Percentiles rank a stretch among this genome's conserved stretches.
Evolutionary conservation across 2,329 filamentous ascomycete genomes (phyloP).

Genomic region (Xylogone sp.): DNA sequence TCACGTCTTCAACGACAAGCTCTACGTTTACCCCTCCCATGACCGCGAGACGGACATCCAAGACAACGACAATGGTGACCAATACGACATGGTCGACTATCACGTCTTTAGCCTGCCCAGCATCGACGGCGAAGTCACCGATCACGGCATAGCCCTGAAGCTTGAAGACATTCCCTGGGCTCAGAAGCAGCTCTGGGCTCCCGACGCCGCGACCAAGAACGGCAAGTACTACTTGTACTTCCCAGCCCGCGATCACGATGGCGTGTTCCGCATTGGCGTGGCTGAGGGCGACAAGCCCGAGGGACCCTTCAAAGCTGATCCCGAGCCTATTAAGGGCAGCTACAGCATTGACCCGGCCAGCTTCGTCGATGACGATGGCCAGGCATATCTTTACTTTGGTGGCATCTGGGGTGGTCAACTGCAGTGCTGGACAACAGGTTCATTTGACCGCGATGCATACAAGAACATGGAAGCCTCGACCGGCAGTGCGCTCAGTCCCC

Average conservation of each 20-base stretch:
- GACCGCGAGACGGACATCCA: slow-evolving; percentile 70
- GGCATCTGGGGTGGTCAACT: slow-evolving; percentile 79
- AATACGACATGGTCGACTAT: slow-evolving; percentile 81
- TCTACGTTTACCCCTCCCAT: slow-evolving; percentile 81
- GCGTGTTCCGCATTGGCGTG: slow-evolving; percentile 72
- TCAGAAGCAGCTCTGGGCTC: slow-evolving; percentile 76
- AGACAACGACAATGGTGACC: slow-evolving; percentile 81
- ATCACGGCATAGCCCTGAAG: slow-evolving; percentile 68
- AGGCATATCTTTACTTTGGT: slow-evolving; percentile 70
- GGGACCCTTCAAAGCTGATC: slow-evolving; percentile 66
- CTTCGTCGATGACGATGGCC: slow-evolving; percentile 69
- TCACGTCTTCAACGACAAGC: slow-evolving; percentile 70
- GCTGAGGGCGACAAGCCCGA: slow-evolving; percentile 60
- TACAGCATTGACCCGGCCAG: slow-evolving; percentile 75
- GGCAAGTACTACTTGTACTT: slow-evolving; percentile 76
- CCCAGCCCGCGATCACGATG: slow-evolving; percentile 67
- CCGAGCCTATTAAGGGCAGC: slow-evolving; percentile 61
- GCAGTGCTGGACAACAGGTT: slow-evolving; percentile 64
- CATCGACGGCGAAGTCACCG: slow-evolving; percentile 56
- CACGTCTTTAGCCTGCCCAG: slow-evolving; percentile 65
- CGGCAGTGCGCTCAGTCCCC: slow-evolving; percentile 60
- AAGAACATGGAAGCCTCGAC: slow-evolving; percentile 58
- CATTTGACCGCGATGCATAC: slow-evolving; percentile 52
- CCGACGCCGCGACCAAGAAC: slow-evolving; percentile 66
- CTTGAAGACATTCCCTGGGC: slow-evolving; percentile 70